Conservation (phyloP, 116 monocot species). For the Dioscorea cayenensis region DNA sequence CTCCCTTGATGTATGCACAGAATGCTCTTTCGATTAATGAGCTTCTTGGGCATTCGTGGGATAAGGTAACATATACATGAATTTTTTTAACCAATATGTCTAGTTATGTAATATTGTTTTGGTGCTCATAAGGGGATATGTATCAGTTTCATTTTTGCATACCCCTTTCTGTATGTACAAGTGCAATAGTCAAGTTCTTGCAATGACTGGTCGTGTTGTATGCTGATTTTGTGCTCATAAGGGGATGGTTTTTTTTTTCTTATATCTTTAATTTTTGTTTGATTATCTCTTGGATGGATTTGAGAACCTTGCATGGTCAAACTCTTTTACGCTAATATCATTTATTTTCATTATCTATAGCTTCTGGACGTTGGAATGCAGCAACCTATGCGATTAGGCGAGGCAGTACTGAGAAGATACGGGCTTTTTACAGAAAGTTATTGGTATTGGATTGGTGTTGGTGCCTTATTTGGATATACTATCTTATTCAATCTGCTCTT, state of each 20-base stretch:
- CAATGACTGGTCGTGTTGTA: background rate
- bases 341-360: background rate
- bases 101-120: too few species aligned
- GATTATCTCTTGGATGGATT: background rate
- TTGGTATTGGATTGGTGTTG: conserved; percentile 96
- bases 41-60: conserved; percentile 97
- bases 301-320: background rate
- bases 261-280: background rate
- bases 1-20: conserved; percentile 99
- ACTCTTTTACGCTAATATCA: background rate
- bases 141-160: background rate
- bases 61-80: conserved; percentile 49
- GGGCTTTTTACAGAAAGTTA: conserved; percentile 63
- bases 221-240: background rate
- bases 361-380: conserved; percentile 47
- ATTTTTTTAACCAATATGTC: background rate
- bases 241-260: background rate
- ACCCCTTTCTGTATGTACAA: background rate
- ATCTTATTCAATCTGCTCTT: conserved; percentile 81
- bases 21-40: conserved; percentile 96
- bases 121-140: background rate
- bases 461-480: conserved; percentile 84
- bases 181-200: background rate
- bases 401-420: conserved; percentile 52
- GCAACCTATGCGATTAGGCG: conserved; percentile 41